Base-by-base conservation (phyloP, 2,329 filamentous ascomycete genomes). In the Aspergillus carbonarius region DNA sequence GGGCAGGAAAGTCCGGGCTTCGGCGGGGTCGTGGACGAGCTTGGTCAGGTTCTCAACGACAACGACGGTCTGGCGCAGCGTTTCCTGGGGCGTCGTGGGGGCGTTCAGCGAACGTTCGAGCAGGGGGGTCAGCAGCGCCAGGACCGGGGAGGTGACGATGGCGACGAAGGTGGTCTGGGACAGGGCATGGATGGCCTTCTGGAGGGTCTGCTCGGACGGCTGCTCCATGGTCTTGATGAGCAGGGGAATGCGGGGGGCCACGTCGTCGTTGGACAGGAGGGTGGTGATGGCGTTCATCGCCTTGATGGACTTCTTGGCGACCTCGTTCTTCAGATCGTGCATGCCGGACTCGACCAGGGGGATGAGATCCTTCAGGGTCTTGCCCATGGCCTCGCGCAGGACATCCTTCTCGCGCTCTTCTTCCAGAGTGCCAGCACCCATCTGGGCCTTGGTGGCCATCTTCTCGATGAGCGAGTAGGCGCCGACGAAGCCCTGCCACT, bases 161-260 rank as follows among this genome's bases (percentile, higher is more conserved):
- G 95, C 93, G 54, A 99, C 95, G 68, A 99, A 99, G n/a, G 95
- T 99, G 10, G 95, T 99, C 80, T 96, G 92, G 4, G 93, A 97
- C 47, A 99, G 83, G 47, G 93, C 95, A 72, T 97, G 95, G 65
- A 99, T 98, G 32, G 95, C 93, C 81, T 97, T 97, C 74, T 96
- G 91, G 57, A 96, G 84, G 27, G 89, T 92, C 76, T 96, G 87
- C 13, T 90, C 83, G 10, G 92, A 96, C 5, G 95, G 95, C 69
- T 97, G 88, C 75, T 97, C 91, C 88, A 99, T 97, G 50, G 92
- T 91, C 74, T 96, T 92, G 76, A 99, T 88, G 50, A 99, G 84
- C 3, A 98, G 86, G 6, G 93, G 92, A 70, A 99, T 93, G 70
- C 92, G 87, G 48, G 93, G 93, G 23, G 90, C 89, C 56, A 99